Percentiles rank a stretch among this genome's conserved stretches.
Evolutionary conservation across 768 basidiomycete species (phyloP).

Genomic region (Suillus spraguei): DNA sequence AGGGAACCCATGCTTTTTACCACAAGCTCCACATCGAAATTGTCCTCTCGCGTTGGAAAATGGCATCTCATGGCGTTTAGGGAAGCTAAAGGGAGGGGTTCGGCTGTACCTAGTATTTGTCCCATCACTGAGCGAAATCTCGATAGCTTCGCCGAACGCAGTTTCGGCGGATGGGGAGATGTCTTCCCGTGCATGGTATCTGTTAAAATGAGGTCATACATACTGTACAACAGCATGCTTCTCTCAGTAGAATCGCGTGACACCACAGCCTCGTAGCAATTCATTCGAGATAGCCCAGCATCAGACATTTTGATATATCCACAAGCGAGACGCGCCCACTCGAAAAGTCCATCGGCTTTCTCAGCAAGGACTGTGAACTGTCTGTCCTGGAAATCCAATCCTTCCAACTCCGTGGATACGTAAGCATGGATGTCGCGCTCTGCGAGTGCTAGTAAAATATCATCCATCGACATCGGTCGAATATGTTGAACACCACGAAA

Average conservation of each 20-base stretch:
- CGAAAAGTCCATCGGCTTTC: constrained; percentile 3
- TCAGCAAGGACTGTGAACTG: not conserved
- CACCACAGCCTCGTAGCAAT: not conserved
- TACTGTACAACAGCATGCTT: not conserved
- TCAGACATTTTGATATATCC: not conserved
- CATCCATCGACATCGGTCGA: not conserved
- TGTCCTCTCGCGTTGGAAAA: not conserved
- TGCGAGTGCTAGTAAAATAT: not conserved
- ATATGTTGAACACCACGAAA: not conserved
- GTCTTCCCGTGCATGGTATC: not conserved
- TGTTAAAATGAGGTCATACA: constrained; percentile 1
- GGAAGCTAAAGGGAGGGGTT: constrained; percentile 3
- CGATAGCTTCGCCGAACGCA: not conserved
- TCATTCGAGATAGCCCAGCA: not conserved
- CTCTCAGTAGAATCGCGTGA: not conserved
- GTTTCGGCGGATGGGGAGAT: not conserved
- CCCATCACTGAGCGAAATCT: constrained; percentile 5
- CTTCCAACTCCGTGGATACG: not conserved
- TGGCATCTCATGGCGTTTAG: constrained; percentile 1
- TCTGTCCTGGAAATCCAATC: not conserved
- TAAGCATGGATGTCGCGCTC: not conserved
- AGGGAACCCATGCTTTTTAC: constrained; percentile 11
- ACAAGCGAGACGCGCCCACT: constrained; percentile 11
- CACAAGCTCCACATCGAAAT: not conserved
- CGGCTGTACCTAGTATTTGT: constrained; percentile 5